Percentiles rank a stretch among this genome's conserved stretches.
phyloP scores from a whole-genome alignment of 169 alveolate species.

The Cystoisospora suis region DNA sequence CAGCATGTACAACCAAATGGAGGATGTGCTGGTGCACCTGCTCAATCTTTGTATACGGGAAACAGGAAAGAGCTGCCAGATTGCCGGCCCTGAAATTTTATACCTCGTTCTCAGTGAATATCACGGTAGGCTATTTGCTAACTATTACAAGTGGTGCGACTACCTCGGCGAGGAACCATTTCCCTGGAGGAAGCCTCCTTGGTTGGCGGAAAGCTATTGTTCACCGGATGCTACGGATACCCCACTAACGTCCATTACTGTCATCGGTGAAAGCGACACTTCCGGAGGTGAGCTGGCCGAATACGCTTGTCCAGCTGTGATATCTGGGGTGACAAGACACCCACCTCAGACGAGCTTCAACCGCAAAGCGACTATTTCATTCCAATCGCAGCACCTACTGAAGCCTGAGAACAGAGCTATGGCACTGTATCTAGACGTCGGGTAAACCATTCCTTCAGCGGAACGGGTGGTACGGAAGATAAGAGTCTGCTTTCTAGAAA shows the following conservation, averaged over 20 bases:
- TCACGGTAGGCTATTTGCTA: constrained; percentile 55
- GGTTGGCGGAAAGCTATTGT: constrained; percentile 54
- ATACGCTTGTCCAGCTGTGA: background rate
- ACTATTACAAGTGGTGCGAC: constrained; percentile 64
- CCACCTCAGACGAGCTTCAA: no score
- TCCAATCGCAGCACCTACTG: no score
- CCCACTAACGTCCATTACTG: background rate
- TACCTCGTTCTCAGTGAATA: constrained; percentile 41
- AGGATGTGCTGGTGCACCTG: constrained; percentile 54
- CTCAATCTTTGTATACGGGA: constrained; percentile 46
- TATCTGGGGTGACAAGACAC: background rate
- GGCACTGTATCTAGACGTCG: no score
- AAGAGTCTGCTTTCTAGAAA: no score
- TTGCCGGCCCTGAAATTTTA: constrained; percentile 48
- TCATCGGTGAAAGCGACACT: background rate
- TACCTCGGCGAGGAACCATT: constrained; percentile 54
- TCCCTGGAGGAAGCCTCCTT: constrained; percentile 61
- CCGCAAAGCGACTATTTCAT: no score
- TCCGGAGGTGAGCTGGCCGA: background rate
- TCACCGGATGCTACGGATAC: constrained; percentile 8
- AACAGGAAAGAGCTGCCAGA: constrained; percentile 6
- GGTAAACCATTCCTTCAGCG: no score
- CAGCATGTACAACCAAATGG: constrained; percentile 54
- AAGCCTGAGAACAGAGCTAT: no score
- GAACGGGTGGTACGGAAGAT: no score